Evolutionary conservation across 176 grass and related monocot genomes (phyloP).

Genomic region (Phoenix roebelenii): DNA sequence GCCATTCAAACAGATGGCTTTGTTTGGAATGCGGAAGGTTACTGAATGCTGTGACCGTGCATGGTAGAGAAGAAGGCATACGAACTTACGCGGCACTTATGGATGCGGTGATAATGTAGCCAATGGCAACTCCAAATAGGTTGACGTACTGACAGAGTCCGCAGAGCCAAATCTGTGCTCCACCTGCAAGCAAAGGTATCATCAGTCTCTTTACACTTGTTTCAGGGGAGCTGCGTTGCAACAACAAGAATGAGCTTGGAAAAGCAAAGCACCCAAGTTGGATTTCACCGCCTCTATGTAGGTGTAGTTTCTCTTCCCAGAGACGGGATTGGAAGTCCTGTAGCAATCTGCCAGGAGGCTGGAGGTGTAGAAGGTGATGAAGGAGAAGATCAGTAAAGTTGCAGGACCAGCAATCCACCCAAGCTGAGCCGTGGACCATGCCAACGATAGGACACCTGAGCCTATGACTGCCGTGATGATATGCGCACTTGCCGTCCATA

Average conservation of each 20-base stretch:
- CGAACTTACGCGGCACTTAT: constrained; percentile 69
- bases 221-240: no score
- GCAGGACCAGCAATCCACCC: constrained; percentile 62
- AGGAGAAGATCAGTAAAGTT: constrained; percentile 53
- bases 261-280: constrained; percentile 37
- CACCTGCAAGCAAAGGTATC: constrained; percentile 30
- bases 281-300: constrained; percentile 75
- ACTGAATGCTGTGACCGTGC: no score
- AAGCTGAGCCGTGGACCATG: constrained; percentile 77
- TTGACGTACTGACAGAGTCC: constrained; percentile 79
- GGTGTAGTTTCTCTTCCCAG: constrained; percentile 67
- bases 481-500: constrained; percentile 84
- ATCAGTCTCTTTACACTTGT: no score
- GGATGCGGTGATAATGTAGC: constrained; percentile 83
- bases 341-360: constrained; percentile 79
- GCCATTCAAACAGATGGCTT: no score
- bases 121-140: constrained; percentile 57
- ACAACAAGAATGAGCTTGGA: not conserved
- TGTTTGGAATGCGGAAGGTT: no score
- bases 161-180: constrained; percentile 52
- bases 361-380: constrained; percentile 82
- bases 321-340: constrained; percentile 38
- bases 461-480: constrained; percentile 96
- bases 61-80: not conserved
- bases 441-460: constrained; percentile 81